A percentile compares a stretch with the other conserved stretches of the same genome.
phyloP scores from a whole-genome alignment of 768 basidiomycete genomes.

The Lactarius pseudohatsudake region DNA sequence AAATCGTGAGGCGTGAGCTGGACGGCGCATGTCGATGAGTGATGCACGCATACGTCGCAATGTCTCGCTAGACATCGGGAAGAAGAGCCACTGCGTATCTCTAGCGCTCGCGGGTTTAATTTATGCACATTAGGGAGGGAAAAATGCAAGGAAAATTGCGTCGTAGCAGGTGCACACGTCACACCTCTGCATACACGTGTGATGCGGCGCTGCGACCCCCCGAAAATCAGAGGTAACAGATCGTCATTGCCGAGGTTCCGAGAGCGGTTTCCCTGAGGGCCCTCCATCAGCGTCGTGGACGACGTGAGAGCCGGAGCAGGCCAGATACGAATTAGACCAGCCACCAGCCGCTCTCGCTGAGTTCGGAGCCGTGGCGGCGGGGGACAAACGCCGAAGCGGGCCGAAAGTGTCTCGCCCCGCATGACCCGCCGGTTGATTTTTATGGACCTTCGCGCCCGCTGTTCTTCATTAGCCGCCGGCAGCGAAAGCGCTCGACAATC shows the following conservation, averaged over 20 bases:
- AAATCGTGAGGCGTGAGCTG: not conserved
- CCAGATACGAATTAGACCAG: not conserved
- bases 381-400: slow-evolving; percentile 22
- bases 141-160: not conserved
- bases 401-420: slow-evolving; percentile 21
- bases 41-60: not conserved
- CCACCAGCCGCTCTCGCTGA: slow-evolving; percentile 9
- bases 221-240: slow-evolving; percentile 2
- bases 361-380: slow-evolving; percentile 15
- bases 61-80: not conserved
- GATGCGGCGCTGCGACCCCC: not conserved
- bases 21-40: not conserved
- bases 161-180: not conserved
- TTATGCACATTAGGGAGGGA: not conserved
- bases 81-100: not conserved
- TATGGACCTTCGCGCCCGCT: slow-evolving; percentile 18
- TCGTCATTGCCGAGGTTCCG: not conserved
- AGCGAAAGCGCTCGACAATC: slow-evolving; percentile 24
- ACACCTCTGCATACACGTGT: not conserved
- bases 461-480: slow-evolving; percentile 24
- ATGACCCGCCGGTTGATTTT: slow-evolving; percentile 20
- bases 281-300: not conserved
- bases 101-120: not conserved
- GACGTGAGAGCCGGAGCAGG: not conserved
- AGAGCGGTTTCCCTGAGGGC: not conserved